Evolutionary conservation across 169 alveolate genomes (phyloP).

Genomic region (Babesia ovis): DNA sequence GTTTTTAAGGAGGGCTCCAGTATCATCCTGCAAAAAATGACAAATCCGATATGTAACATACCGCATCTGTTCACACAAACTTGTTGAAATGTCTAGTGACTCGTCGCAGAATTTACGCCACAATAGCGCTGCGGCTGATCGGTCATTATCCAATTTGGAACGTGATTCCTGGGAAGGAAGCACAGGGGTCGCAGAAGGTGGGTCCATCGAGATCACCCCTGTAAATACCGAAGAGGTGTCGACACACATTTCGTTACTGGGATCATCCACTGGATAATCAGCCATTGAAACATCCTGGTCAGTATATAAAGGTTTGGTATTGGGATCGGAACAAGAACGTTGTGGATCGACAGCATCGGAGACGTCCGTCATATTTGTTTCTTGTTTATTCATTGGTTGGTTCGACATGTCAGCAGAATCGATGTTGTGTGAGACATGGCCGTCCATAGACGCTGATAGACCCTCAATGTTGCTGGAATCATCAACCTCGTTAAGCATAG

Average conservation of each 20-base stretch:
- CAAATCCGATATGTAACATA: neutral
- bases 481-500: slow-evolving; percentile 20
- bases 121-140: neutral
- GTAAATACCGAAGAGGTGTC: slow-evolving; percentile 18
- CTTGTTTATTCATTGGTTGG: neutral
- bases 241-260: neutral
- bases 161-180: neutral
- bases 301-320: no score
- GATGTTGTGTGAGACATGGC: slow-evolving; percentile 1
- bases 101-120: slow-evolving; percentile 40
- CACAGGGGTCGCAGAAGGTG: neutral
- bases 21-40: slow-evolving; percentile 26
- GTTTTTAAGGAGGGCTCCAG: slow-evolving; percentile 90
- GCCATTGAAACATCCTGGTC: neutral
- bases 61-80: slow-evolving; percentile 55
- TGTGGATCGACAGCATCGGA: neutral
- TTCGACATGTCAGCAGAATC: slow-evolving; percentile 1
- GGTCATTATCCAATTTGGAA: neutral
- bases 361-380: neutral
- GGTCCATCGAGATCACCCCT: neutral
- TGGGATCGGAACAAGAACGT: neutral
- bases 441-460: slow-evolving; percentile 25
- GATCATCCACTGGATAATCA: neutral
- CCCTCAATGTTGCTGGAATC: slow-evolving; percentile 25
- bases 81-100: slow-evolving; percentile 23